These are phyloP conservation scores for Urtica urens DNA, from an alignment of 306 rosid species.

Conservation along the genomic window DNA sequence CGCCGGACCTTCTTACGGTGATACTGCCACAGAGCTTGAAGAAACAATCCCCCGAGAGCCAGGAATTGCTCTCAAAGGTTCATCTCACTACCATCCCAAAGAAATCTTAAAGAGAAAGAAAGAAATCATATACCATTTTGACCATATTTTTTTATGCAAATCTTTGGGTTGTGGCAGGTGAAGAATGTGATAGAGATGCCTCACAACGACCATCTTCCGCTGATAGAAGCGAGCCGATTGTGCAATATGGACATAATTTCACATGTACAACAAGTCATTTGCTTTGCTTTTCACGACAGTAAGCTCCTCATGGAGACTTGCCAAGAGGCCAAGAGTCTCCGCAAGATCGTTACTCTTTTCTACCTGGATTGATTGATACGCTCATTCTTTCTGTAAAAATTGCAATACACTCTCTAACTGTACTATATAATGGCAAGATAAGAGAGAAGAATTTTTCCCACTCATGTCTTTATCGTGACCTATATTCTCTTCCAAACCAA, in stretches of 20 bases:
- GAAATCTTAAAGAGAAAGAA: no score
- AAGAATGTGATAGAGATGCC: conserved; percentile 96
- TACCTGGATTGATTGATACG: conserved; percentile 87
- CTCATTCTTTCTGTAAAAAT: no score
- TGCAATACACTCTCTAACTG: no score
- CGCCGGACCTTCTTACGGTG: conserved; percentile 93
- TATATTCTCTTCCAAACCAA: no score
- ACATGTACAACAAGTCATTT: conserved; percentile 93
- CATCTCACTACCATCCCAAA: no score
- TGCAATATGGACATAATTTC: conserved; percentile 97
- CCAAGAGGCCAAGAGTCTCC: conserved; percentile 87
- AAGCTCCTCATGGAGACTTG: conserved; percentile 98
- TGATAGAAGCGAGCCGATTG: conserved; percentile 96
- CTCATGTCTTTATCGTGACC: no score
- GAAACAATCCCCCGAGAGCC: conserved; percentile 98
- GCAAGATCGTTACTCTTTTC: conserved; percentile 95
- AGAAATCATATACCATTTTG: neutral
- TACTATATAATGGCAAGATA: no score
- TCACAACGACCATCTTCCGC: conserved; percentile 79
- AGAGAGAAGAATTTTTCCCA: no score
- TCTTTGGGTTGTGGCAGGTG: conserved; percentile 64
- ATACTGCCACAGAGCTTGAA: conserved; percentile 94
- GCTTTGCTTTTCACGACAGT: conserved; percentile 98
- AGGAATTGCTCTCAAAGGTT: conserved; percentile 75
- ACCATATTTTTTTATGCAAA: conserved; percentile 5